These are phyloP conservation scores for Mortierella claussenii DNA, from an alignment of 192 early-diverging fungal species.

Conservation along the genomic window DNA sequence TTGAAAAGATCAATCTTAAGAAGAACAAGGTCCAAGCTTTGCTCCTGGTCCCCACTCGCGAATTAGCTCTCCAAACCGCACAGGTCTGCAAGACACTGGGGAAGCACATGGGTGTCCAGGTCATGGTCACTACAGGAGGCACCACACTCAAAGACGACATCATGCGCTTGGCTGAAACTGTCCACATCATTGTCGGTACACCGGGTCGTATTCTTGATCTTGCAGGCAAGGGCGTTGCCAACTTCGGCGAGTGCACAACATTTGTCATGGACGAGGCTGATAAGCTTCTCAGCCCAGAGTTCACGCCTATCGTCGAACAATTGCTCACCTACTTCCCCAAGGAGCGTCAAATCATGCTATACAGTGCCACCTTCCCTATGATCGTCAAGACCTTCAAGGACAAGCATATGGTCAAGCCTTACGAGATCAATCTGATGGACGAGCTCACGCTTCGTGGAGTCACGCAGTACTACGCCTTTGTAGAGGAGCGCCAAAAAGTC, in stretches of 20 bases:
- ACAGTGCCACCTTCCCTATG: constrained; percentile 97
- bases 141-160: constrained; percentile 99
- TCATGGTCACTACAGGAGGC: constrained; percentile 99
- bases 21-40: constrained; percentile 92
- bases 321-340: constrained; percentile 90
- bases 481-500: constrained; percentile 98
- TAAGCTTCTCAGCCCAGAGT: constrained; percentile 98
- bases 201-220: constrained; percentile 98
- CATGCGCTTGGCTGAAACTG: constrained; percentile 90
- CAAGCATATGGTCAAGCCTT: constrained; percentile 93
- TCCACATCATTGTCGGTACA: constrained; percentile 97
- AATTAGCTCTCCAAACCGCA: constrained; percentile 98
- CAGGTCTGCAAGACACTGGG: constrained; percentile 98
- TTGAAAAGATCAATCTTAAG: constrained; percentile 93
- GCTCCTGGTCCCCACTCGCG: constrained; percentile 95
- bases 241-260: constrained; percentile 88
- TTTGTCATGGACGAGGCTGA: constrained; percentile 99
- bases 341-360: constrained; percentile 95
- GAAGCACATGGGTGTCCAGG: constrained; percentile 95
- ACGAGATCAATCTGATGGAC: constrained; percentile 99
- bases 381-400: constrained; percentile 99
- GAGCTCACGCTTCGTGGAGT: constrained; percentile 97
- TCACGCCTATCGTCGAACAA: constrained; percentile 98
- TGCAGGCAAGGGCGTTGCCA: constrained; percentile 92
- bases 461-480: constrained; percentile 99